Conservation (phyloP, 1,139 yeast species). For the Candida tunisiensis region DNA sequence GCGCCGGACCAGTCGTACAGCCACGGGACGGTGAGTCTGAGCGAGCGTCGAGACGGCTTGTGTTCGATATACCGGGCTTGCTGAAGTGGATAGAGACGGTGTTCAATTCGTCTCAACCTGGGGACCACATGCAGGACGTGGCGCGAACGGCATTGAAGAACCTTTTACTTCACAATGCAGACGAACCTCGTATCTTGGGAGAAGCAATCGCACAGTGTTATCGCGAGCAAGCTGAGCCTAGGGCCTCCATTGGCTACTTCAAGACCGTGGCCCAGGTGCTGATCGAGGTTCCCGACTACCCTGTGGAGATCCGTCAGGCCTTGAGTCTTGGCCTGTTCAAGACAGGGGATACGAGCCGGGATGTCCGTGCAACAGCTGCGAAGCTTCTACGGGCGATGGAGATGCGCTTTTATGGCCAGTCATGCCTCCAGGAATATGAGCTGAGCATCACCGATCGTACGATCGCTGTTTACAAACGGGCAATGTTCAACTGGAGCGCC, state of each 20-base stretch:
- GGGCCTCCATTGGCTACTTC: constrained; percentile 53
- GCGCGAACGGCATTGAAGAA: constrained; percentile 65
- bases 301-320: constrained; percentile 36
- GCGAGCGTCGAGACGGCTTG: no score
- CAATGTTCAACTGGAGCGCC: constrained; percentile 50
- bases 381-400: constrained; percentile 42
- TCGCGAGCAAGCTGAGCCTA: constrained; percentile 26
- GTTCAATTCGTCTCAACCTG: constrained; percentile 37
- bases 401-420: constrained; percentile 29
- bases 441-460: constrained; percentile 52
- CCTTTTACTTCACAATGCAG: constrained; percentile 42
- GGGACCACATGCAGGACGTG: constrained; percentile 41
- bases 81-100: constrained; percentile 68
- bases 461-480: constrained; percentile 61
- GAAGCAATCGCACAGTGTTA: constrained; percentile 60
- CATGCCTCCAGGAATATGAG: constrained; percentile 30
- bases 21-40: no score
- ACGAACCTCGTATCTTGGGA: constrained; percentile 36
- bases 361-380: constrained; percentile 48
- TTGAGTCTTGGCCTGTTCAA: constrained; percentile 51
- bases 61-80: constrained; percentile 55
- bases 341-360: constrained; percentile 46
- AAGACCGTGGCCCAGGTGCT: constrained; percentile 51
- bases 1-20: constrained; percentile 27
- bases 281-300: constrained; percentile 25